A percentile compares a stretch with the other conserved stretches of the same genome.
phyloP scores from a whole-genome alignment of 1,284 basidiomycete genomes.

The Ganoderma sinense region DNA sequence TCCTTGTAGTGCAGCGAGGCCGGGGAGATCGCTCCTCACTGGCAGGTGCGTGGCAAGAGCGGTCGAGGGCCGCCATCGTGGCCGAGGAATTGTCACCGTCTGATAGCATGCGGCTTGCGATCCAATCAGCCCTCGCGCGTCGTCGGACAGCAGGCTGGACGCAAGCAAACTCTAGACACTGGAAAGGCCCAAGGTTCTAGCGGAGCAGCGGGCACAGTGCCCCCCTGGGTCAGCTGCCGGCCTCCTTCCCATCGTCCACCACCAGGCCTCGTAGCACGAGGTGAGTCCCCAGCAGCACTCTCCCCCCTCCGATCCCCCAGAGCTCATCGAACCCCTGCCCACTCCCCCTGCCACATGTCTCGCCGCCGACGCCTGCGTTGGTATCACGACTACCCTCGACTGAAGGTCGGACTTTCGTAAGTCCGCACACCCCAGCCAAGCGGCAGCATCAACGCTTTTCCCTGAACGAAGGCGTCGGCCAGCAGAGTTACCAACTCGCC shows the following conservation, averaged over 20 bases:
- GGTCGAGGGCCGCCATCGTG: not conserved
- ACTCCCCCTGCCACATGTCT: not conserved
- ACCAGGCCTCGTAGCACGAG: not conserved
- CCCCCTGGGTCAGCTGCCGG: not conserved
- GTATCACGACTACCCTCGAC: not conserved
- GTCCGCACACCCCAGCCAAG: not conserved
- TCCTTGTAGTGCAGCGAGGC: not conserved
- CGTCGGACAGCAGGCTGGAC: not conserved
- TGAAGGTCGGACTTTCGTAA: not conserved
- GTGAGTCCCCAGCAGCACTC: not conserved
- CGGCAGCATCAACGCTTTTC: not conserved
- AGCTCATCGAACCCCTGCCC: not conserved
- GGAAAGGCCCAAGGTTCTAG: not conserved
- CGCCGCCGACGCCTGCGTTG: not conserved
- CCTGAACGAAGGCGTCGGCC: not conserved
- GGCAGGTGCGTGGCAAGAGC: slow-evolving; percentile 1
- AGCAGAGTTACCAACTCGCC: not conserved
- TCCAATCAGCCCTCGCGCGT: not conserved
- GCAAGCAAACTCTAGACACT: not conserved
- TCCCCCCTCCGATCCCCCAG: not conserved
- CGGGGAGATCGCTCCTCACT: not conserved
- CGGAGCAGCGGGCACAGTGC: slow-evolving; percentile 1
- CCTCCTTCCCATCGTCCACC: slow-evolving; percentile 6
- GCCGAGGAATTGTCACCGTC: not conserved
- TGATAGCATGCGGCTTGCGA: not conserved